phyloP scores from a whole-genome alignment of 2,329 filamentous ascomycete species.

The Scopulariopsis brevicaulis region DNA sequence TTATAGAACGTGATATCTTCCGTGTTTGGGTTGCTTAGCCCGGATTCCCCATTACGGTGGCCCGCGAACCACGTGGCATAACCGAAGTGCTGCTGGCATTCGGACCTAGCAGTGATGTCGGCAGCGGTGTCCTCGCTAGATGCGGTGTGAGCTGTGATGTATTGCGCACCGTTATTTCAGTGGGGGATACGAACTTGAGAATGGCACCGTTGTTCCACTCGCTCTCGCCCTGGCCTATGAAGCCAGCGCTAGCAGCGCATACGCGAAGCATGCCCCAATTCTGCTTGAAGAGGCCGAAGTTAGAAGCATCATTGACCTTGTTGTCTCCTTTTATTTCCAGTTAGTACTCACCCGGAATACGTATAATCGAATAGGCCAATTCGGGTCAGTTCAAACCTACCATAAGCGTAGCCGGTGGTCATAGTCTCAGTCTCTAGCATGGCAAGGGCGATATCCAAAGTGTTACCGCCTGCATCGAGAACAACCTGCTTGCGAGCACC shows the following conservation, averaged over 20 bases:
- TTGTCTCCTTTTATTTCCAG: constrained; percentile 11
- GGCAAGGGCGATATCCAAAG: neutral
- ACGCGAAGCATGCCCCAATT: constrained; percentile 17
- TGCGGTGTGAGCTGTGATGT: neutral
- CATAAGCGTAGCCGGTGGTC: neutral
- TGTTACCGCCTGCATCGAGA: neutral
- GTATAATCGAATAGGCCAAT: neutral
- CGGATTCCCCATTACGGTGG: constrained; percentile 8
- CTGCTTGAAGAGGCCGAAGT: constrained; percentile 20
- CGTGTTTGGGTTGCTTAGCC: constrained; percentile 9
- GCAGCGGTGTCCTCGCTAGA: constrained; percentile 7
- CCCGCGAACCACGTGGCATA: constrained; percentile 9
- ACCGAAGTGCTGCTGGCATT: constrained; percentile 10
- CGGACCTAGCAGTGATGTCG: constrained; percentile 7
- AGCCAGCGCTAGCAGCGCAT: constrained; percentile 12
- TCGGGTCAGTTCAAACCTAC: neutral
- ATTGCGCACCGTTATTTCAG: neutral
- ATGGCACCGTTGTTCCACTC: constrained; percentile 14
- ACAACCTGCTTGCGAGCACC: neutral
- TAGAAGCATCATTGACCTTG: constrained; percentile 15
- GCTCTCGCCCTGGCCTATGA: constrained; percentile 9
- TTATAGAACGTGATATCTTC: constrained; percentile 6
- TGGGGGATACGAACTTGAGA: constrained; percentile 13
- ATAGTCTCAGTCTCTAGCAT: neutral
- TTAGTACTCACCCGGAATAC: neutral